These are phyloP conservation scores for Teratosphaeria gauchensis DNA, from an alignment of 2,329 filamentous ascomycete genomes.

Conservation along the genomic window DNA sequence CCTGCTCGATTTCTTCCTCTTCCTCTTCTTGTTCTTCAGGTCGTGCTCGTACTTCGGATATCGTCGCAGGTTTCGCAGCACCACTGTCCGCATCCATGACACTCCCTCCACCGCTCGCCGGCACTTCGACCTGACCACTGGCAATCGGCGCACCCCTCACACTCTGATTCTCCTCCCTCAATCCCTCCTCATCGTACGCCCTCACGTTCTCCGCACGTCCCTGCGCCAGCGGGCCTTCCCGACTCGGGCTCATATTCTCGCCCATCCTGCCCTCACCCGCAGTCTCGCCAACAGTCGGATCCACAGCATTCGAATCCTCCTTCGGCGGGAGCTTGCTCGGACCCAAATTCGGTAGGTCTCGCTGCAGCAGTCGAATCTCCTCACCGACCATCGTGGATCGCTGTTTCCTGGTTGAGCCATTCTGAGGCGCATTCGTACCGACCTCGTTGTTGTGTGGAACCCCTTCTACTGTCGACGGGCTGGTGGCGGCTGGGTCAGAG, in stretches of 20 bases:
- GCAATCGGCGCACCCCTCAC: background rate
- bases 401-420: slow-evolving; percentile 15
- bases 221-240: slow-evolving; percentile 16
- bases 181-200: background rate
- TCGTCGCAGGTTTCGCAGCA: background rate
- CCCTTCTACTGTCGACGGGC: background rate
- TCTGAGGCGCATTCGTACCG: slow-evolving; percentile 10
- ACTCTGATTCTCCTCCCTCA: background rate
- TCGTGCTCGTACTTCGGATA: background rate
- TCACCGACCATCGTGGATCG: slow-evolving; percentile 18
- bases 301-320: slow-evolving; percentile 2
- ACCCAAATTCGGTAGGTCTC: slow-evolving; percentile 8
- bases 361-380: slow-evolving; percentile 17
- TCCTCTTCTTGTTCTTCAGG: slow-evolving; percentile 1
- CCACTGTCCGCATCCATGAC: background rate
- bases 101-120: background rate
- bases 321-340: slow-evolving; percentile 6
- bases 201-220: slow-evolving; percentile 1
- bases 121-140: background rate
- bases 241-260: slow-evolving; percentile 9
- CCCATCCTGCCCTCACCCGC: slow-evolving; percentile 12
- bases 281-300: background rate
- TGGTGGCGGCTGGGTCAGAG: background rate
- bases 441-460: slow-evolving; percentile 1
- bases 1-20: background rate